These are phyloP conservation scores for Hyphopichia burtonii DNA, from an alignment of 1,139 yeast species.

Conservation along the genomic window DNA sequence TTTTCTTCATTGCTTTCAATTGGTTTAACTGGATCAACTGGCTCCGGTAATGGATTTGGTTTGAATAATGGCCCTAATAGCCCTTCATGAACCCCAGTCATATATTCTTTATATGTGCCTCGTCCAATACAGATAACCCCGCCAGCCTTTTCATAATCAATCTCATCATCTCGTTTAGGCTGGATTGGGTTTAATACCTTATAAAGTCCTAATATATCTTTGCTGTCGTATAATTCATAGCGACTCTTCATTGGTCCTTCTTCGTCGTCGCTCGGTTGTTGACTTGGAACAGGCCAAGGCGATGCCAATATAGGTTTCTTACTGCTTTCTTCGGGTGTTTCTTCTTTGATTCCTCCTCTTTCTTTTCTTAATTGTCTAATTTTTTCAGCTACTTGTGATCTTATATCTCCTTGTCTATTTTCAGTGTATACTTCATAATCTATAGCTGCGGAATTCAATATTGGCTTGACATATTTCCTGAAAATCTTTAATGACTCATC, in stretches of 20 bases:
- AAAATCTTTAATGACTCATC: slow-evolving; percentile 74
- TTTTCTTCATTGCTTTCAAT: slow-evolving; percentile 12
- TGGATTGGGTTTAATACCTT: slow-evolving; percentile 32
- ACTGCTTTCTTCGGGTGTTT: slow-evolving; percentile 8
- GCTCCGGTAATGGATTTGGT: slow-evolving; percentile 41
- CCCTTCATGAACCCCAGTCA: slow-evolving; percentile 92
- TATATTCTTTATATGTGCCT: slow-evolving; percentile 92
- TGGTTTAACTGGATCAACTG: slow-evolving; percentile 2
- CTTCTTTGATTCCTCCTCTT: slow-evolving; percentile 9
- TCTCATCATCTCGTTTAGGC: slow-evolving; percentile 48
- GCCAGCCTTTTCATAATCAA: slow-evolving; percentile 52
- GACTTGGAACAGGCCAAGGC: not conserved
- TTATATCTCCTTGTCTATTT: slow-evolving; percentile 86
- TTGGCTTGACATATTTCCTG: slow-evolving; percentile 81
- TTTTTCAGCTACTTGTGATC: slow-evolving; percentile 78
- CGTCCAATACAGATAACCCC: slow-evolving; percentile 93
- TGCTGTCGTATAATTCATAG: slow-evolving; percentile 47
- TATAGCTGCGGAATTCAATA: slow-evolving; percentile 79
- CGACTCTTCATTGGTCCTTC: slow-evolving; percentile 24
- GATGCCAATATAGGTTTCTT: not conserved
- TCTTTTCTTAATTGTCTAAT: slow-evolving; percentile 67
- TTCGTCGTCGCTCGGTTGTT: slow-evolving; percentile 10
- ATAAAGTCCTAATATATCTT: slow-evolving; percentile 61
- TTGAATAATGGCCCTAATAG: slow-evolving; percentile 84
- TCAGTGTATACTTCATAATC: slow-evolving; percentile 77